Conservation (phyloP, 106 monocot species). For the Posidonia australis region DNA sequence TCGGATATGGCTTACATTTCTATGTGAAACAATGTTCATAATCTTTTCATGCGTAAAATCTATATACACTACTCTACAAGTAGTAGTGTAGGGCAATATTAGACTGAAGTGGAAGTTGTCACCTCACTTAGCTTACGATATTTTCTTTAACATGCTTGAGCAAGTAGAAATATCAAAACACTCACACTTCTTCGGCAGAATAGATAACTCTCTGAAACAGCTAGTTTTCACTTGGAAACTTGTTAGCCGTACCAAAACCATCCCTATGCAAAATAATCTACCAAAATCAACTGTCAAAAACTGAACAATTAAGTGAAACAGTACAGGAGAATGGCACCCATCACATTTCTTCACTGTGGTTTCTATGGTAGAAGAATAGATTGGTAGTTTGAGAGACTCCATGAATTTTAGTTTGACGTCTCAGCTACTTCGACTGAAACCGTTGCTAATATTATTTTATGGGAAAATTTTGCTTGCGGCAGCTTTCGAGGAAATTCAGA, state of each 20-base stretch:
- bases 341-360: background rate
- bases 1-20: background rate
- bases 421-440: background rate
- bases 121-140: background rate
- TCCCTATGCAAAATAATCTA: too few relatives aligned
- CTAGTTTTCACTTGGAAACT: too few relatives aligned
- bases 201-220: too few relatives aligned
- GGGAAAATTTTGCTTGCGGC: slow-evolving; percentile 10
- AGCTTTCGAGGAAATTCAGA: slow-evolving; percentile 53
- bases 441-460: background rate
- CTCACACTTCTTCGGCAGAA: too few relatives aligned
- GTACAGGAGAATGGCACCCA: too few relatives aligned
- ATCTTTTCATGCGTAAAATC: background rate
- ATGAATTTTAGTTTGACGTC: slow-evolving; percentile 1
- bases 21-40: too few relatives aligned
- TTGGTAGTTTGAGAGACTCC: background rate
- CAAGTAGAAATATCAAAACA: background rate
- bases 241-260: too few relatives aligned
- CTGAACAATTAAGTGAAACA: too few relatives aligned
- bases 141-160: background rate
- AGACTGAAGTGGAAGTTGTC: too few relatives aligned
- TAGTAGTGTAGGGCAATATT: too few relatives aligned
- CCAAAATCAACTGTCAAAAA: too few relatives aligned
- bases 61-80: too few relatives aligned
- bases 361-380: background rate